phyloP scores from a whole-genome alignment of 1,284 basidiomycete species.

The Phylloboletellus chloephorus region DNA sequence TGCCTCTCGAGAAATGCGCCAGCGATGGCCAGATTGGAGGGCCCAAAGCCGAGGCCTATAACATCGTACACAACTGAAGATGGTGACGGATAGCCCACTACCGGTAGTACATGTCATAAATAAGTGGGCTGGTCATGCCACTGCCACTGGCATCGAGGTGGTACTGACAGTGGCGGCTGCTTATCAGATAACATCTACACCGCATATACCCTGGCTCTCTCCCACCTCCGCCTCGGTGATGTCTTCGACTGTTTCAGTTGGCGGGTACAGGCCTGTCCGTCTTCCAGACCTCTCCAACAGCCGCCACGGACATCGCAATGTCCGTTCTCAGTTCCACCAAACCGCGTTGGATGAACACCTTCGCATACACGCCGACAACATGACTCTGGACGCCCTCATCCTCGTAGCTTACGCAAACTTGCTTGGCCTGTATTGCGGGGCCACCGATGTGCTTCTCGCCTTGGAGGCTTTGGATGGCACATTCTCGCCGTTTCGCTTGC shows the following conservation, averaged over 20 bases:
- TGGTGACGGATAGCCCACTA: no score
- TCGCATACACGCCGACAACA: slow-evolving; percentile 2
- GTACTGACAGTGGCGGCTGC: not conserved
- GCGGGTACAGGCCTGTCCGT: slow-evolving; percentile 30
- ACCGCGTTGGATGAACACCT: slow-evolving; percentile 6
- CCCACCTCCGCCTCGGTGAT: slow-evolving; percentile 1
- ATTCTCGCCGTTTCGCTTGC: slow-evolving; percentile 31
- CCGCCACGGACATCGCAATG: slow-evolving; percentile 17
- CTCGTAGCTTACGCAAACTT: slow-evolving; percentile 35
- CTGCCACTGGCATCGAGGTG: no score
- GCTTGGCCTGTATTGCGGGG: slow-evolving; percentile 38
- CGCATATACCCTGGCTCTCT: no score
- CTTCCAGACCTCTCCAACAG: slow-evolving; percentile 36
- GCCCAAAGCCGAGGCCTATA: slow-evolving; percentile 56
- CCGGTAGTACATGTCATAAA: no score
- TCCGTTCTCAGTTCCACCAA: slow-evolving; percentile 6
- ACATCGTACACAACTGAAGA: slow-evolving; percentile 38
- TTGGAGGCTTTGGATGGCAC: slow-evolving; percentile 17
- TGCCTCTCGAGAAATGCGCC: slow-evolving; percentile 45
- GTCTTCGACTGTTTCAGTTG: slow-evolving; percentile 13
- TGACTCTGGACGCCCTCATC: slow-evolving; percentile 15
- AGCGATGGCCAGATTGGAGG: slow-evolving; percentile 53
- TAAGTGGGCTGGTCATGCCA: no score
- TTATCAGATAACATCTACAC: slow-evolving; percentile 17
- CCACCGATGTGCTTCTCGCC: slow-evolving; percentile 38